phyloP scores from a whole-genome alignment of 2,329 filamentous ascomycete species.

The Arthroderma sp. region DNA sequence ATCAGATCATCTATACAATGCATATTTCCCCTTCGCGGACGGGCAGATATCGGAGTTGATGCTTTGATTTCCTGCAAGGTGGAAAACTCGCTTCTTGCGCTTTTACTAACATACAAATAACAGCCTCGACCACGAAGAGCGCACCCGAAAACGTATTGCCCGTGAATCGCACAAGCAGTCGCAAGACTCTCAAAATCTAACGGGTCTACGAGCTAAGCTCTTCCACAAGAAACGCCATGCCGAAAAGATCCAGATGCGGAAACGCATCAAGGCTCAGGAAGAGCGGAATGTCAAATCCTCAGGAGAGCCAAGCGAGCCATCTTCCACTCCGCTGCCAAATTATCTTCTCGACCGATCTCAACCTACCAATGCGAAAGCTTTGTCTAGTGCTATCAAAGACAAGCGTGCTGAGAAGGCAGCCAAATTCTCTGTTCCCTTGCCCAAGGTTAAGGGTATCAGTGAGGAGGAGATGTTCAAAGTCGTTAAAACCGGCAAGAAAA shows the following conservation, averaged over 20 bases:
- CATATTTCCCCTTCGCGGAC: not conserved
- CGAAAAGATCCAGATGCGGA: slow-evolving; percentile 98
- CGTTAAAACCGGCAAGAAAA: slow-evolving; percentile 92
- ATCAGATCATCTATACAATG: not conserved
- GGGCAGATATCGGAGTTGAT: not conserved
- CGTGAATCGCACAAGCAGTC: slow-evolving; percentile 82
- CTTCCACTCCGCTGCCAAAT: slow-evolving; percentile 69
- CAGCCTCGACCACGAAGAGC: slow-evolving; percentile 75
- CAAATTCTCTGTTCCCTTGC: slow-evolving; percentile 80
- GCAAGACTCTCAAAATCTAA: slow-evolving; percentile 83
- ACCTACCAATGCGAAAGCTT: slow-evolving; percentile 57
- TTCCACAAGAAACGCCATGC: slow-evolving; percentile 86
- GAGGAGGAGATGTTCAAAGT: slow-evolving; percentile 99
- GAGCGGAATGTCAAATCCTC: slow-evolving; percentile 87
- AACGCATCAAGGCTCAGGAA: slow-evolving; percentile 87
- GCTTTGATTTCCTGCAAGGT: slow-evolving; percentile 4
- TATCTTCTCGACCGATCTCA: slow-evolving; percentile 83
- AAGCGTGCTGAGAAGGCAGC: slow-evolving; percentile 90
- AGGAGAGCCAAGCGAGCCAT: slow-evolving; percentile 59
- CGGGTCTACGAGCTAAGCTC: slow-evolving; percentile 82
- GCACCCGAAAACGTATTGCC: slow-evolving; percentile 71
- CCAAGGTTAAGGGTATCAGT: slow-evolving; percentile 83
- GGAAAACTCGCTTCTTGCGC: slow-evolving; percentile 22
- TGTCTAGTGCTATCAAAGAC: slow-evolving; percentile 84
- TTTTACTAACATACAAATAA: not conserved